Percentiles rank a stretch among this genome's conserved stretches.
phyloP scores from a whole-genome alignment of 139 green algal species.

The Chlamydomonas schloesseri region DNA sequence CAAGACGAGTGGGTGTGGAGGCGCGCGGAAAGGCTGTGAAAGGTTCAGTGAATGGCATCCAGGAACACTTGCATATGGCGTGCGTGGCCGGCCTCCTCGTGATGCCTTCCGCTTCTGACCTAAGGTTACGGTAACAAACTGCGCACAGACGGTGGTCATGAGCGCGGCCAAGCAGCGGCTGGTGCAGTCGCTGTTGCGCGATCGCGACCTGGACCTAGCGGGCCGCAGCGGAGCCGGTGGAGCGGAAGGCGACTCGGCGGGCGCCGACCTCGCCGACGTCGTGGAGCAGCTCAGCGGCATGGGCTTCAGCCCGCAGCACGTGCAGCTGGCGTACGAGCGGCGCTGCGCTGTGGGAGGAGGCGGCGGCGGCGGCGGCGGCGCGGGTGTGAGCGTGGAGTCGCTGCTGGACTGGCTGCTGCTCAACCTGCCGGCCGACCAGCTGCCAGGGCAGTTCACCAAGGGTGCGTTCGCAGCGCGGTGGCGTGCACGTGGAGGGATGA shows the following conservation, averaged over 20 bases:
- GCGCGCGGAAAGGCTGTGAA: too few species aligned
- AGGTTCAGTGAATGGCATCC: too few species aligned
- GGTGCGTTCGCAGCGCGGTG: too few species aligned
- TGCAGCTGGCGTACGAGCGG: slow-evolving; percentile 20
- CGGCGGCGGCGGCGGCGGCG: not conserved
- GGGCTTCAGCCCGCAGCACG: slow-evolving; percentile 67
- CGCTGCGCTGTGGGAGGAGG: not conserved
- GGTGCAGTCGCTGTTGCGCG: slow-evolving; percentile 58
- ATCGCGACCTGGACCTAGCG: slow-evolving; percentile 1
- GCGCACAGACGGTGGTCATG: slow-evolving; percentile 58
- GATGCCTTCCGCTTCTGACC: too few species aligned
- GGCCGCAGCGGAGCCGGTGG: not conserved
- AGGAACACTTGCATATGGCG: too few species aligned
- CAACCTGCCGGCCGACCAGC: slow-evolving; percentile 65
- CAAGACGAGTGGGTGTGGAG: too few species aligned
- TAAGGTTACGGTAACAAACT: too few species aligned
- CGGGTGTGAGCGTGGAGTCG: slow-evolving; percentile 29
- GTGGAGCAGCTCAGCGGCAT: slow-evolving; percentile 46
- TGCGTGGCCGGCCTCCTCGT: too few species aligned
- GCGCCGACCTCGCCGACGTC: not conserved
- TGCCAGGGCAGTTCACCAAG: slow-evolving; percentile 73
- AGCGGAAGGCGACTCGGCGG: not conserved
- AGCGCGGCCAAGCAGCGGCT: slow-evolving; percentile 56
- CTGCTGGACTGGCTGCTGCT: slow-evolving; percentile 87
- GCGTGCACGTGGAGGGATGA: too few species aligned